These are phyloP conservation scores for Craterostigma plantagineum DNA, from an alignment of 257 asterid species.

Conservation along the genomic window DNA sequence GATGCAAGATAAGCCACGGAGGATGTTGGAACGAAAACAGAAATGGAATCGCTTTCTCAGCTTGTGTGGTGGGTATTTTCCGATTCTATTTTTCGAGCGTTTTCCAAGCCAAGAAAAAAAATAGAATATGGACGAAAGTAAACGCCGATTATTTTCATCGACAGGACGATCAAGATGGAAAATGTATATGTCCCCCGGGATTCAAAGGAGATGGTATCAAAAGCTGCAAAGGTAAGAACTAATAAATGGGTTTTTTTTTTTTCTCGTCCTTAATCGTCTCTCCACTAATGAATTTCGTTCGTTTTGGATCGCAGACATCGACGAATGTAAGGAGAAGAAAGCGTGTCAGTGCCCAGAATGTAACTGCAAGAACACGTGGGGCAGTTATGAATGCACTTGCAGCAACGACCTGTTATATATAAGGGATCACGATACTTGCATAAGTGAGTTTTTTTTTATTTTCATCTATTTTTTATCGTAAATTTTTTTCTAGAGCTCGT, in stretches of 20 bases:
- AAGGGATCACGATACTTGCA: constrained; percentile 71
- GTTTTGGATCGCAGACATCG: constrained; percentile 22
- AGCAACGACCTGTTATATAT: constrained; percentile 46
- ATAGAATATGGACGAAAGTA: background rate
- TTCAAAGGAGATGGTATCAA: constrained; percentile 55
- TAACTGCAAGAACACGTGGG: constrained; percentile 66
- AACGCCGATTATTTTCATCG: background rate
- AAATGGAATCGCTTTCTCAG: constrained; percentile 42
- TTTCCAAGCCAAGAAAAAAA: background rate
- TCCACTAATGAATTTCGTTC: background rate
- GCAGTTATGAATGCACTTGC: constrained; percentile 55
- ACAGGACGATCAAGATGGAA: constrained; percentile 45
- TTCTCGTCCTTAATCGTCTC: background rate
- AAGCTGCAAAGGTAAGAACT: constrained; percentile 39
- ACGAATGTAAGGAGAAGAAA: constrained; percentile 64
- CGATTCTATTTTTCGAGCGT: background rate
- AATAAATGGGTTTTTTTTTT: background rate
- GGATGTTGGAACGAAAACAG: constrained; percentile 61
- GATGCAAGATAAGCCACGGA: constrained; percentile 53
- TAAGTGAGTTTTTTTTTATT: constrained; percentile 24
- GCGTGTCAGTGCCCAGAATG: constrained; percentile 75
- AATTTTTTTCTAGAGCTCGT: background rate
- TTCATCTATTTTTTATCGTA: background rate
- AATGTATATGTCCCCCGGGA: constrained; percentile 62
- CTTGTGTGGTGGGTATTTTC: constrained; percentile 42